Conservation (phyloP, 306 rosid species). For the Dryas alaskensis region DNA sequence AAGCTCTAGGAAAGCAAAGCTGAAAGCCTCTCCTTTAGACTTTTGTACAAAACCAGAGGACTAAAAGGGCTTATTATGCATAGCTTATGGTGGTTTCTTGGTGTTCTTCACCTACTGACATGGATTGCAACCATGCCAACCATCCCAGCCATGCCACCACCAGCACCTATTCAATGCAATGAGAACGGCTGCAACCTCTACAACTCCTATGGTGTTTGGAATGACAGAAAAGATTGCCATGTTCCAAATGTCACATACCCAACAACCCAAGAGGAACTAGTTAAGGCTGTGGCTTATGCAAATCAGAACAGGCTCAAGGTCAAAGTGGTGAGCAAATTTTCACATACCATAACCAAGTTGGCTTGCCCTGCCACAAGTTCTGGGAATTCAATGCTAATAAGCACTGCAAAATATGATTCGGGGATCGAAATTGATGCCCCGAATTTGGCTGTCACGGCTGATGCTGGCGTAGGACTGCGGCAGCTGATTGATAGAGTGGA, state of each 20-base stretch:
- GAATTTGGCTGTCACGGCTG: conserved; percentile 28
- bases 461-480: conserved; percentile 39
- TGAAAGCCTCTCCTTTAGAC: not conserved
- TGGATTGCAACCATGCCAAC: conserved; percentile 12
- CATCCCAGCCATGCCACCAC: conserved; percentile 39
- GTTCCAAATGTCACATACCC: conserved; percentile 48
- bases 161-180: conserved; percentile 49
- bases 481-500: conserved; percentile 35
- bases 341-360: conserved; percentile 64
- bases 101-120: conserved; percentile 18
- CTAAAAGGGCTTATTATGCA: not conserved
- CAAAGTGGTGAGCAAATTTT: conserved; percentile 55
- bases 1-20: not conserved
- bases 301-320: conserved; percentile 45
- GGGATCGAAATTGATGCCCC: conserved; percentile 23
- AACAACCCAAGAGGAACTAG: conserved; percentile 52
- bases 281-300: conserved; percentile 46
- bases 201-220: conserved; percentile 74
- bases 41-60: not conserved
- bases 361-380: conserved; percentile 45
- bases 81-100: conserved; percentile 25
- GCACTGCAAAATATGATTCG: conserved; percentile 24
- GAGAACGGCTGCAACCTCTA: conserved; percentile 49
- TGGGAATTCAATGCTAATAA: conserved; percentile 20
- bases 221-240: conserved; percentile 49